Evolutionary conservation across 257 asterid genomes (phyloP), one percentile per base, ranked within the genome.

Genomic region (Gentiana dahurica): DNA sequence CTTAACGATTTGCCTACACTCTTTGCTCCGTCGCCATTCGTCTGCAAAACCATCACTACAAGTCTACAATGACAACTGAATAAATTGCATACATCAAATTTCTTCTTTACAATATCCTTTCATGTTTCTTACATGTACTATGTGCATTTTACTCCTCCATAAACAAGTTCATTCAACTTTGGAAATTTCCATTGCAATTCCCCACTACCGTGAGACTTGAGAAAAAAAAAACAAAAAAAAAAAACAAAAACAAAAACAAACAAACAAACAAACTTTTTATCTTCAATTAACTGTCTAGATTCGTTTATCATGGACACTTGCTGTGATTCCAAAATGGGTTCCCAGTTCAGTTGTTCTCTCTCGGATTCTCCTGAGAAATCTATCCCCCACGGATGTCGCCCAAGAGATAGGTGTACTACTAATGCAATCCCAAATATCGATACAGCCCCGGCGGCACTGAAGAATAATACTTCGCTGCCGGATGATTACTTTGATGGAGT

Each of bases 401-500:
- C 11, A 4, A 47, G 49, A 4, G 24, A n/a, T 35, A 48, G 1
- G 2, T 6, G 45, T 53, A 47, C 7, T 1, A 8, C 36, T 60
- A 11, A 3, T 4, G 36, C 12, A 36, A 32, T 5, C 10, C 13
- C 37, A 41, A 34, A 37, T 47, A 32, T 34, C 12, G 43, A 37
- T 46, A 39, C 39, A 12, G 13, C 50, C 34, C 45, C 38, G 9
- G 8, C 49, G 15, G 24, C 49, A 36, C 35, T 8, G 13, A 60
- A 33, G 36, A 68, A 50, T 36, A 55, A 59, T 6, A 34, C 11
- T 51, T 48, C 65, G 4, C 44, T 62, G 44, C 84, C 77, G 12
- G n/a, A 38, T 0, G 96, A 82, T 36, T 53, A 70, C 64, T 72
- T 81, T 6, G 87, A 85, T 65, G 80, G 66, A 5, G 67, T 75